Evolutionary conservation across 495 filamentous ascomycete genomes (phyloP).

Genomic region (Neurospora sp.): DNA sequence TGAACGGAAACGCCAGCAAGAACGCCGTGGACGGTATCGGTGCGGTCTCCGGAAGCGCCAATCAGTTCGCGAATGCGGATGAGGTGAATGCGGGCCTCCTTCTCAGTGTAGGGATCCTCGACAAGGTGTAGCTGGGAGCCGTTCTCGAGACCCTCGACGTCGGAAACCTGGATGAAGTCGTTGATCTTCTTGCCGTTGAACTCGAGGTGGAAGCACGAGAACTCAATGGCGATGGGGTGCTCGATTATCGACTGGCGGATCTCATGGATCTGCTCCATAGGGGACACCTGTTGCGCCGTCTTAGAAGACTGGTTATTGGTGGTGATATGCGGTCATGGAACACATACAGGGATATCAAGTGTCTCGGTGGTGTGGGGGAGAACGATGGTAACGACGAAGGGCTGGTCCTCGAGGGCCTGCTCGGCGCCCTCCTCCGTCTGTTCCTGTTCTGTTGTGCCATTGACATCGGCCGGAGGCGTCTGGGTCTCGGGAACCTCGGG

Average conservation of each 20-base stretch:
- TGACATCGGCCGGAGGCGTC: conserved; percentile 8
- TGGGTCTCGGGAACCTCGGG: conserved; percentile 9
- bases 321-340: conserved; percentile 6
- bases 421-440: conserved; percentile 15
- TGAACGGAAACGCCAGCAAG: conserved; percentile 80
- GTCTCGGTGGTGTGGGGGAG: conserved; percentile 72
- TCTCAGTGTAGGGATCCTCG: conserved; percentile 97
- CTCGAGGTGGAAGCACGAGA: conserved; percentile 98
- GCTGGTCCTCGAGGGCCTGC: conserved; percentile 31
- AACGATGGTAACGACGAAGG: conserved; percentile 53
- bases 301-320: conserved; percentile 11
- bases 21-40: conserved; percentile 81
- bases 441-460: conserved; percentile 1
- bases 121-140: conserved; percentile 71
- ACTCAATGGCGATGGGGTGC: conserved; percentile 84
- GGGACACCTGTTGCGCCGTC: conserved; percentile 56
- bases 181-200: conserved; percentile 77
- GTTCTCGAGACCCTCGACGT: conserved; percentile 66
- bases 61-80: conserved; percentile 85
- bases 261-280: conserved; percentile 94
- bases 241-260: conserved; percentile 95
- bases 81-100: conserved; percentile 91
- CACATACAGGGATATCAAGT: conserved; percentile 70
- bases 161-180: conserved; percentile 88
- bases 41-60: conserved; percentile 78